These are phyloP conservation scores for Fistulinella prunicolor DNA, from an alignment of 768 basidiomycete species.

Conservation along the genomic window DNA sequence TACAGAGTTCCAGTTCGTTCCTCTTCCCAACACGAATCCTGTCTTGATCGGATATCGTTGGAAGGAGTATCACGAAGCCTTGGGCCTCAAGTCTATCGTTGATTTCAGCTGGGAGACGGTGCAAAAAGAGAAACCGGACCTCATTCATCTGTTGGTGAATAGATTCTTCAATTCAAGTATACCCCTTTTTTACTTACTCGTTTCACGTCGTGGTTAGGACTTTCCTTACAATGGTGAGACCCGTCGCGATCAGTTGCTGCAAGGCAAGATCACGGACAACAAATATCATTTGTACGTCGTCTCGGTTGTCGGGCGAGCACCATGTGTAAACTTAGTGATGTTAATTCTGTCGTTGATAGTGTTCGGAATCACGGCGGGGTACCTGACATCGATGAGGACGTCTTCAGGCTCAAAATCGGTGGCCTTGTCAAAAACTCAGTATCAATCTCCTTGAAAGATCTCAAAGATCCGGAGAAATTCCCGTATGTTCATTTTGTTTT, in stretches of 20 bases:
- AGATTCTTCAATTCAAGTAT: too few relatives aligned
- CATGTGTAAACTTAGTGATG: too few relatives aligned
- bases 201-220: slow-evolving; percentile 22
- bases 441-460: slow-evolving; percentile 44
- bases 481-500: slow-evolving; percentile 35
- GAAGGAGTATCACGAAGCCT: slow-evolving; percentile 51
- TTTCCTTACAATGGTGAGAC: slow-evolving; percentile 60
- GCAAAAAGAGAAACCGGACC: slow-evolving; percentile 48
- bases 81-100: slow-evolving; percentile 45
- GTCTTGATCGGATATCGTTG: slow-evolving; percentile 48
- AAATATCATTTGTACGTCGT: slow-evolving; percentile 47
- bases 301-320: background rate
- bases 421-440: slow-evolving; percentile 47
- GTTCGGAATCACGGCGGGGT: slow-evolving; percentile 55
- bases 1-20: slow-evolving; percentile 46
- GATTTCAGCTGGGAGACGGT: slow-evolving; percentile 52
- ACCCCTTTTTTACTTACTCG: background rate
- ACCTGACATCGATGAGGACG: slow-evolving; percentile 46
- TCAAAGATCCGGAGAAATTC: slow-evolving; percentile 45
- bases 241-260: slow-evolving; percentile 38
- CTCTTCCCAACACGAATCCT: slow-evolving; percentile 50
- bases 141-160: slow-evolving; percentile 43
- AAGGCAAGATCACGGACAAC: slow-evolving; percentile 47
- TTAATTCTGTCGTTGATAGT: slow-evolving; percentile 23
- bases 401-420: slow-evolving; percentile 48